These are phyloP conservation scores for Apiotrichum akiyoshidainum DNA, from an alignment of 1,284 basidiomycete genomes.

Conservation along the genomic window DNA sequence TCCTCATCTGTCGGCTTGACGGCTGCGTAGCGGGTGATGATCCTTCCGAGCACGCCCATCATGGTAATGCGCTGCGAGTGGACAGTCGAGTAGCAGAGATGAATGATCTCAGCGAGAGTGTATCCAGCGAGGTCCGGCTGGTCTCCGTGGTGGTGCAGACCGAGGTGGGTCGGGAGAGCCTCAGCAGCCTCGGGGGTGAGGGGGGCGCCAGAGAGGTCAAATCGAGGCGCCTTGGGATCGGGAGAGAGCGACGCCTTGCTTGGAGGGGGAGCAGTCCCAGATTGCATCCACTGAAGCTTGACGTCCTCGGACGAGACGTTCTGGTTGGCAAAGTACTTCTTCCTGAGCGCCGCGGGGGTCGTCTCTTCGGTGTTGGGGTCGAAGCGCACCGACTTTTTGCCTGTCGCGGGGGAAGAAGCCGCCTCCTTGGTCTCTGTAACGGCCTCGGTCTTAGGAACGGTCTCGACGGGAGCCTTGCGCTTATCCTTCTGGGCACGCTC, in stretches of 20 bases:
- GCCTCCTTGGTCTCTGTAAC: not conserved
- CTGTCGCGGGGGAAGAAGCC: not conserved
- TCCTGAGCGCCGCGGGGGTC: slow-evolving; percentile 69
- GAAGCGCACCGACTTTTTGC: slow-evolving; percentile 14
- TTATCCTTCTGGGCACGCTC: slow-evolving; percentile 15
- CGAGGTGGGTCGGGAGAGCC: slow-evolving; percentile 70
- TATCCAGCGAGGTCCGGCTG: slow-evolving; percentile 82
- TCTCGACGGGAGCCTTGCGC: not conserved
- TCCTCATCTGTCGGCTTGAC: slow-evolving; percentile 9
- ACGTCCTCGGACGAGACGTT: slow-evolving; percentile 58
- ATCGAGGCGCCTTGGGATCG: slow-evolving; percentile 50
- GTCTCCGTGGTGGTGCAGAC: slow-evolving; percentile 77
- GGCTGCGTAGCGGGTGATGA: slow-evolving; percentile 48
- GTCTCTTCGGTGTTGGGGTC: slow-evolving; percentile 55
- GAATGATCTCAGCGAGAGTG: slow-evolving; percentile 79
- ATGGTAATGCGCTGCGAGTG: slow-evolving; percentile 79
- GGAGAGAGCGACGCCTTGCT: slow-evolving; percentile 19
- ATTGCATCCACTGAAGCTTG: slow-evolving; percentile 67
- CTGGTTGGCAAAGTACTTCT: slow-evolving; percentile 71
- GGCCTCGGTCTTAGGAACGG: no score
- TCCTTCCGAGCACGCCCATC: slow-evolving; percentile 67
- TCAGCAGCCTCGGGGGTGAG: slow-evolving; percentile 55
- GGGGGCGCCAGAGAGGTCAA: slow-evolving; percentile 68
- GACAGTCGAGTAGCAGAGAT: slow-evolving; percentile 75
- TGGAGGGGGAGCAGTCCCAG: slow-evolving; percentile 52